phyloP scores from a whole-genome alignment of 2,329 filamentous ascomycete species.

The Camillea tinctor region DNA sequence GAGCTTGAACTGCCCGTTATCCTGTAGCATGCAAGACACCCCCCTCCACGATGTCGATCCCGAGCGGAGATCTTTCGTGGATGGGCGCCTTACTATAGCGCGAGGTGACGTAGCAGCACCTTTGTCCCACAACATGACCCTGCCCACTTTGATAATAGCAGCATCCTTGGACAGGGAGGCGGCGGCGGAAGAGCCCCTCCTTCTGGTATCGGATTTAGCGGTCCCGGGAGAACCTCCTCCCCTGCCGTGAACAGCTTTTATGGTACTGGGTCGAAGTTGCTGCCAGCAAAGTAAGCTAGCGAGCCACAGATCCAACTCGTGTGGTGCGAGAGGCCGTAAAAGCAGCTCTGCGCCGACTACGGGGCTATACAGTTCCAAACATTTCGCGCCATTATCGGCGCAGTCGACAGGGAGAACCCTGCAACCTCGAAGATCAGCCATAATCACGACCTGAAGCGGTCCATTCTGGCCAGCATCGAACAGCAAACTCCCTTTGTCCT shows the following conservation, averaged over 20 bases:
- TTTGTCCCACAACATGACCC: constrained; percentile 89
- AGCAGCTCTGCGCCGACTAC: constrained; percentile 60
- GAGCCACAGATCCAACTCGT: constrained; percentile 76
- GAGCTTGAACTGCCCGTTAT: constrained; percentile 91
- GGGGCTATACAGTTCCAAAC: constrained; percentile 54
- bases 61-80: constrained; percentile 55
- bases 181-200: constrained; percentile 39
- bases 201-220: constrained; percentile 43
- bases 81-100: constrained; percentile 56
- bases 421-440: constrained; percentile 75
- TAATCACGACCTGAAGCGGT: constrained; percentile 62
- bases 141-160: constrained; percentile 92
- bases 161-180: constrained; percentile 57
- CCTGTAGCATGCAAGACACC: constrained; percentile 89
- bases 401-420: constrained; percentile 59
- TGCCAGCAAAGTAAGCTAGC: constrained; percentile 81
- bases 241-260: constrained; percentile 51
- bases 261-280: constrained; percentile 62
- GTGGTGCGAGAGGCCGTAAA: constrained; percentile 60
- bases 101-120: constrained; percentile 55
- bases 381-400: constrained; percentile 44
- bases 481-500: constrained; percentile 71
- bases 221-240: constrained; percentile 33
- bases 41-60: constrained; percentile 71
- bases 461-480: constrained; percentile 69